phyloP scores from a whole-genome alignment of 192 early-diverging fungal genomes.

The Glomus cerebriforme region DNA sequence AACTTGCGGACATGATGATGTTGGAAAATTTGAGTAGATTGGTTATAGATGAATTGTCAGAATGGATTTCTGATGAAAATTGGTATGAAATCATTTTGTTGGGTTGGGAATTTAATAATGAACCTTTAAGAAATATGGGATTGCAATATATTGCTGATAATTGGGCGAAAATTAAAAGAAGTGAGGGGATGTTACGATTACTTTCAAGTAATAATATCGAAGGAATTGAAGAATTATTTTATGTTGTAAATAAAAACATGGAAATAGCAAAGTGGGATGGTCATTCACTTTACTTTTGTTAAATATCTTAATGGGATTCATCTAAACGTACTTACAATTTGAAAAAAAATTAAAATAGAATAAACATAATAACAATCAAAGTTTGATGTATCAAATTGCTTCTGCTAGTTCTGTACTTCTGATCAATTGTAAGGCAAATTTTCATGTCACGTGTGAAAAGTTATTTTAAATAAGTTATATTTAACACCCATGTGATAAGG shows the following conservation, averaged over 20 bases:
- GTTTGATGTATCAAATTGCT: too few relatives aligned
- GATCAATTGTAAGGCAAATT: too few relatives aligned
- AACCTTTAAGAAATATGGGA: not conserved
- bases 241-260: not conserved
- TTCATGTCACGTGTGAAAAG: too few relatives aligned
- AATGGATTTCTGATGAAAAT: not conserved
- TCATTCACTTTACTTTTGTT: too few relatives aligned
- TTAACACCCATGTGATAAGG: too few relatives aligned
- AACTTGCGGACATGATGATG: conserved; percentile 25
- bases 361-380: too few relatives aligned
- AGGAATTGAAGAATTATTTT: conserved; percentile 13
- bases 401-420: too few relatives aligned
- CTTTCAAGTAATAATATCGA: not conserved
- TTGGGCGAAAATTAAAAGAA: conserved; percentile 13
- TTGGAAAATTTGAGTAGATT: not conserved
- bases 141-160: conserved; percentile 19
- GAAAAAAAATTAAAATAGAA: too few relatives aligned
- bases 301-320: too few relatives aligned
- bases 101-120: conserved; percentile 4
- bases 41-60: not conserved
- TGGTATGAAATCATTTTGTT: conserved; percentile 16
- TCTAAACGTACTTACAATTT: too few relatives aligned
- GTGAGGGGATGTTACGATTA: not conserved
- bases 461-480: too few relatives aligned
- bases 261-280: not conserved